A percentile compares a stretch with the other conserved stretches of the same genome.
These are phyloP conservation scores for Scorias spongiosa DNA, from an alignment of 2,329 filamentous ascomycete species.

Conservation along the genomic window DNA sequence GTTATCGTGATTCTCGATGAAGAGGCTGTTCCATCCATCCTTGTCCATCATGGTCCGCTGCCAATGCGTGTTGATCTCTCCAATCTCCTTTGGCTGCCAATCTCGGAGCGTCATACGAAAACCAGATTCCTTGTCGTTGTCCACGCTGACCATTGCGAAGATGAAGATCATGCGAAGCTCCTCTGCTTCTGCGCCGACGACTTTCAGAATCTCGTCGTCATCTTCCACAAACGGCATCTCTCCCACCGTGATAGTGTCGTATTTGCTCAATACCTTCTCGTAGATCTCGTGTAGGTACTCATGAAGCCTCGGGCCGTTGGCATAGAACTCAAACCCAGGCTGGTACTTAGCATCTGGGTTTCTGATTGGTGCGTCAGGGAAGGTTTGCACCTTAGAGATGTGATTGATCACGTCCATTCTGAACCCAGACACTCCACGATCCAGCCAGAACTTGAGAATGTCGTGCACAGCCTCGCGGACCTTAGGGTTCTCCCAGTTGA, in stretches of 20 bases:
- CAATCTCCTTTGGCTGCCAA: constrained; percentile 30
- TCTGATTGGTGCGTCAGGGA: constrained; percentile 27
- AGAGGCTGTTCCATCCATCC: constrained; percentile 36
- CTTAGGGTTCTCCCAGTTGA: constrained; percentile 33
- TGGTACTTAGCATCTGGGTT: constrained; percentile 29
- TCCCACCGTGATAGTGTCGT: constrained; percentile 44
- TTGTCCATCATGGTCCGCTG: constrained; percentile 33
- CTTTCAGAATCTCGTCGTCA: constrained; percentile 27
- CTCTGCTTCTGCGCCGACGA: constrained; percentile 25
- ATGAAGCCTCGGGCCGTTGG: constrained; percentile 43
- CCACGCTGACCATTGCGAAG: constrained; percentile 30
- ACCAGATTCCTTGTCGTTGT: constrained; percentile 15
- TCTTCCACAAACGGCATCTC: constrained; percentile 43
- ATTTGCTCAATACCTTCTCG: constrained; percentile 36
- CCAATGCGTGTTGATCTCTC: constrained; percentile 28
- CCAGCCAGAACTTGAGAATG: constrained; percentile 33
- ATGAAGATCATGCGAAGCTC: constrained; percentile 36
- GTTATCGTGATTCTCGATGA: constrained; percentile 38
- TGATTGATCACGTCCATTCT: constrained; percentile 35
- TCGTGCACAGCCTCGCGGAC: constrained; percentile 31
- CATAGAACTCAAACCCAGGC: constrained; percentile 34
- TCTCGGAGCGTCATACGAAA: constrained; percentile 23
- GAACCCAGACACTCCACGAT: constrained; percentile 32
- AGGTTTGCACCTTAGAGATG: constrained; percentile 30
- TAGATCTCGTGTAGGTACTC: constrained; percentile 42